These are phyloP conservation scores for Colletotrichum chlorophyti DNA, from an alignment of 2,329 filamentous ascomycete species.

Conservation along the genomic window DNA sequence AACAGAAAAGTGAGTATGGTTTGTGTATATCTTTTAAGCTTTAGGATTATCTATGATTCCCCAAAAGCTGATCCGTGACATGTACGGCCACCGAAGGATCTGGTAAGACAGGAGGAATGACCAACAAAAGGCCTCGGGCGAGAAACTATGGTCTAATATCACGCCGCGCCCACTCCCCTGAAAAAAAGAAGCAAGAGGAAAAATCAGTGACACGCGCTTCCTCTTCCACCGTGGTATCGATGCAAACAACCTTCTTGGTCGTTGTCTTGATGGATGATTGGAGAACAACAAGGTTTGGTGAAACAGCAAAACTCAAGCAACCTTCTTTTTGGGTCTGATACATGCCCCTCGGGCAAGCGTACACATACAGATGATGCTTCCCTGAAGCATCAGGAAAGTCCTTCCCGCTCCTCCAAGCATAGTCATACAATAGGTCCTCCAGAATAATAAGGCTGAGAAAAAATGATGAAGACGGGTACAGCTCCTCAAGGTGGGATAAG, in stretches of 20 bases:
- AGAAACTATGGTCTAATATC: too few relatives aligned
- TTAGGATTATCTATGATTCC: constrained; percentile 21
- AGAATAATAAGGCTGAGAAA: constrained; percentile 4
- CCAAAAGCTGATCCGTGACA: constrained; percentile 3
- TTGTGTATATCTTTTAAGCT: constrained; percentile 13
- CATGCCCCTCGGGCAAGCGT: neutral
- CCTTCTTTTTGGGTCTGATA: neutral
- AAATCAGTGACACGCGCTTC: too few relatives aligned
- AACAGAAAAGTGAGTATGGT: neutral
- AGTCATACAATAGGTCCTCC: constrained; percentile 16
- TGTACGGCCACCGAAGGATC: too few relatives aligned
- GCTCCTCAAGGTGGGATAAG: neutral
- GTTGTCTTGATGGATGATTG: too few relatives aligned
- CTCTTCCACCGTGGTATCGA: constrained; percentile 20
- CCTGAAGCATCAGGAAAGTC: too few relatives aligned
- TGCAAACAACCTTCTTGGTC: constrained; percentile 7
- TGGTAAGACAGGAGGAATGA: too few relatives aligned
- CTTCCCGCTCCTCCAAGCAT: constrained; percentile 16
- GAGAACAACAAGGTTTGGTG: too few relatives aligned
- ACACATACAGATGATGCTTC: too few relatives aligned
- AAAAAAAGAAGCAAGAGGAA: neutral
- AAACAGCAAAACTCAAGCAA: too few relatives aligned
- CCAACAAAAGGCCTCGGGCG: too few relatives aligned
- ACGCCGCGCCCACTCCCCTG: constrained; percentile 11
- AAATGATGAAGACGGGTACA: too few relatives aligned